Evolutionary conservation across 2,329 filamentous ascomycete genomes (phyloP), one percentile per base, ranked within the genome.

Genomic region (Ilyonectria destructans): DNA sequence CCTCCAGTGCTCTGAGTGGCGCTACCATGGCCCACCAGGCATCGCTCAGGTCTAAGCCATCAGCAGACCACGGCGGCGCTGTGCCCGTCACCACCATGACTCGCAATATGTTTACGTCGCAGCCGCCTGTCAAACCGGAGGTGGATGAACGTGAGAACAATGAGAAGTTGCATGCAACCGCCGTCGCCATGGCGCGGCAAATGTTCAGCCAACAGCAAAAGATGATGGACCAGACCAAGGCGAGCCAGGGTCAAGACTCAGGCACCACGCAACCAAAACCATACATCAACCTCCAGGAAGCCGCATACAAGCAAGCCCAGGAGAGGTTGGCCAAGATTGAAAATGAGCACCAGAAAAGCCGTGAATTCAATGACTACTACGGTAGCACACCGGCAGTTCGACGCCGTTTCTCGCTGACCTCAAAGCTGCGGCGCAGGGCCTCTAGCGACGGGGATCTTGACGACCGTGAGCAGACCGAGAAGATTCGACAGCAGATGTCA

Each of bases 151-250:
- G 91, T 79, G 90, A 88, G 69, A 89, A 88, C 65, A 88, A 91
- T 51, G 92, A 94, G 72, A 90, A 91, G 5, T 84, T 97, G 3
- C 92, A 92, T 70, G 93, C 94, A 33, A 96, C 94, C 21, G 94
- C 95, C 2, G 85, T 97, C 3, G 93, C 93, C 12, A 97, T 98
- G 94, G 95, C 95, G 7, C 93, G 92, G 80, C 90, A 92, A 73
- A 96, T 97, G 90, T 97, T 95, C 77, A 88, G 85, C 12, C 85
- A 89, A 37, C 91, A 94, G 73, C 89, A 93, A 69, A 88, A 87
- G 68, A 87, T 86, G 68, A 84, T 88, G 1, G 87, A 90, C 7
- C 83, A 86, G 68, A 81, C 84, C 33, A 85, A 82, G 70, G 83
- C 83, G 59, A 77, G 76, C 1, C 79, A 85, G 12, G 78, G 74